Evolutionary conservation across 495 filamentous ascomycete species (phyloP).

Genomic region (Trichoderma orchidacearum): DNA sequence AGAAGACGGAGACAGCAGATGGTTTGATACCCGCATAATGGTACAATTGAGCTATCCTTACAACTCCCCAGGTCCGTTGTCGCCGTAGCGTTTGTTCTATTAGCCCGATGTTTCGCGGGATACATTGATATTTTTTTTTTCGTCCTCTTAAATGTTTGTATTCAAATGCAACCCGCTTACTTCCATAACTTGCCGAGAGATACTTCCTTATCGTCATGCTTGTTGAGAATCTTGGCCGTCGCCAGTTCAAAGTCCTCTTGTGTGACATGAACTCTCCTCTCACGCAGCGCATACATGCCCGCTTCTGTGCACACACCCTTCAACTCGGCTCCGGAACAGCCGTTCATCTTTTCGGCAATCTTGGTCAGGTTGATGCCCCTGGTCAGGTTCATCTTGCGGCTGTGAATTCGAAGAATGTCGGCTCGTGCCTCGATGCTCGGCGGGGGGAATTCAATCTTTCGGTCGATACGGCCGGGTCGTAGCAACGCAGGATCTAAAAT

Average conservation of each 20-base stretch:
- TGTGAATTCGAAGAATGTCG: slow-evolving; percentile 96
- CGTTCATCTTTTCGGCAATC: slow-evolving; percentile 99
- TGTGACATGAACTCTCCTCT: slow-evolving; percentile 92
- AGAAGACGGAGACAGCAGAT: background rate
- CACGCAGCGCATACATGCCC: slow-evolving; percentile 93
- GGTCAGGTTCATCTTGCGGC: slow-evolving; percentile 94
- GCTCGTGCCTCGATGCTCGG: slow-evolving; percentile 94
- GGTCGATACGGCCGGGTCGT: slow-evolving; percentile 89
- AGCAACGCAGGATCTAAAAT: slow-evolving; percentile 92
- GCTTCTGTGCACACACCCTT: slow-evolving; percentile 97
- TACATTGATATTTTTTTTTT: background rate
- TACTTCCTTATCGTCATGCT: slow-evolving; percentile 98
- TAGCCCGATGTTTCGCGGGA: background rate
- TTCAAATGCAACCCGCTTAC: slow-evolving; percentile 27
- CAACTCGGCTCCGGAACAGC: slow-evolving; percentile 90
- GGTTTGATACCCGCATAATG: background rate
- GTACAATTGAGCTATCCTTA: background rate
- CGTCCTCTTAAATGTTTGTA: background rate
- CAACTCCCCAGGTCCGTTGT: background rate
- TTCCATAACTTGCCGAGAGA: slow-evolving; percentile 82
- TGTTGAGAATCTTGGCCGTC: slow-evolving; percentile 98
- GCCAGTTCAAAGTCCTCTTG: slow-evolving; percentile 99
- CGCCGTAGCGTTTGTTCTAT: background rate
- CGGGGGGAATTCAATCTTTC: slow-evolving; percentile 98
- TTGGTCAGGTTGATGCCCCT: slow-evolving; percentile 95